Percentiles rank a stretch among this genome's conserved stretches.
Conservation (phyloP, 2,329 filamentous ascomycete genomes). For the Tolypocladium cylindrosporum region DNA sequence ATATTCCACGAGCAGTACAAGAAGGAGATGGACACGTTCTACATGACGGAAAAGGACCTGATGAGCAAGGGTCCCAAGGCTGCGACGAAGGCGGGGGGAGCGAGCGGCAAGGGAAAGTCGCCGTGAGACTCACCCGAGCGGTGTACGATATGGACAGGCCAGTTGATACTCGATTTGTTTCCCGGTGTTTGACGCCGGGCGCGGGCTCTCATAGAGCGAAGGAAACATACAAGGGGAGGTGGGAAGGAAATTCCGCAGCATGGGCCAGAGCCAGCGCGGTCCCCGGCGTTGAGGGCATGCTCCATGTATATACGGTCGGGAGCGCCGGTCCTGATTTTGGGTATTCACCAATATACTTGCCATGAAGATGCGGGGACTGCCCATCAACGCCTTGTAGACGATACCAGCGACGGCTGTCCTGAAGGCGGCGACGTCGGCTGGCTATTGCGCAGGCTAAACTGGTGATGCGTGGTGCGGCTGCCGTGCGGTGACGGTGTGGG, state of each 20-base stretch:
- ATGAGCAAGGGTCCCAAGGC: slow-evolving; percentile 13
- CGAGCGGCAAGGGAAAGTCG: background rate
- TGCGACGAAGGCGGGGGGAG: background rate
- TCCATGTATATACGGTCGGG: background rate
- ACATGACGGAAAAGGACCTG: slow-evolving; percentile 24
- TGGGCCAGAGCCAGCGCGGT: background rate
- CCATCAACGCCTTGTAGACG: too few species aligned
- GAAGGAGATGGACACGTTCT: slow-evolving; percentile 22
- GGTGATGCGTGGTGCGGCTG: too few species aligned
- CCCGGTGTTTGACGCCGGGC: background rate
- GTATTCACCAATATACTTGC: background rate
- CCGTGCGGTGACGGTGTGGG: slow-evolving; percentile 26
- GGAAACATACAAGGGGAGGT: background rate
- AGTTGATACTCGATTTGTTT: background rate
- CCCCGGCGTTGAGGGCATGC: background rate
- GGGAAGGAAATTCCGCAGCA: background rate
- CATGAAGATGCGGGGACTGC: background rate
- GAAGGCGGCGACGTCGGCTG: slow-evolving; percentile 24
- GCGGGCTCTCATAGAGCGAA: background rate
- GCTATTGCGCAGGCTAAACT: slow-evolving; percentile 29
- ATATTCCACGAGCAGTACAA: slow-evolving; percentile 25
- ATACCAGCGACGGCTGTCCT: too few species aligned
- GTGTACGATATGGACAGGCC: background rate
- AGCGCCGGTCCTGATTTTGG: background rate
- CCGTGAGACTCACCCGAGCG: background rate